Evolutionary conservation across 169 alveolate species (phyloP), one percentile per base, ranked within the genome.

Genomic region (Plasmodium knowlesi): DNA sequence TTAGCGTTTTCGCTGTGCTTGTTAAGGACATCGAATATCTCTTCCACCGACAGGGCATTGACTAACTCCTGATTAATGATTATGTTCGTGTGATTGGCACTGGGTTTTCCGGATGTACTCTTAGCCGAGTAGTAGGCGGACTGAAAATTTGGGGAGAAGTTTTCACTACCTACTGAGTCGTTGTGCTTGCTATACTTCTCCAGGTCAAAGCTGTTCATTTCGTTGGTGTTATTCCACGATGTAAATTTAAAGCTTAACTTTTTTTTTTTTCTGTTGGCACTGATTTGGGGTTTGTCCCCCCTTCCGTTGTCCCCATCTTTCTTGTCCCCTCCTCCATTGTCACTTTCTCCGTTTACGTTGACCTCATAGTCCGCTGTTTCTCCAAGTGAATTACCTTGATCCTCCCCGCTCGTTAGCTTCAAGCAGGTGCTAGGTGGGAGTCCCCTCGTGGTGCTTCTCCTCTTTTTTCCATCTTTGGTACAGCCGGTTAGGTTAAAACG

Each of bases 201-300:
- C 6, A 88, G 22, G 28, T 88, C 89, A 28, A 88, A 88, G 22
- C 71, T 88, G 28, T 43, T 88, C 16, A 88, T 88, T 79, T 88
- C 94, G 19, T 88, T 88, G 81, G 86, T 76, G 53, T 88, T 88
- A 28, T 88, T 88, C 94, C 94, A 88, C 32, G 94, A 79, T 1
- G 82, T 79, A 61, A 88, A 88, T 88, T 78, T 79, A n/a, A 78
- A 88, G 50, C 79, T 28, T 41, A 37, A 41, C 19, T 79, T 88
- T 88, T 25, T 78, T 12, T 28, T 73, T 34, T 79, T 72, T 19
- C 8, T 25, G 9, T 61, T 57, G 22, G 19, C 32, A 25, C 19
- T 79, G 41, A 57, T 16, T 57, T 37, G 43, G 25, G 8, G 8
- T 14, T 54, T 19, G 28, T 86, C 53, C 25, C 5, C 41, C 16